Percentiles rank a stretch among this genome's conserved stretches.
Evolutionary conservation across 805 yeast genomes (phyloP).

Genomic region (Hanseniaspora valbyensis): DNA sequence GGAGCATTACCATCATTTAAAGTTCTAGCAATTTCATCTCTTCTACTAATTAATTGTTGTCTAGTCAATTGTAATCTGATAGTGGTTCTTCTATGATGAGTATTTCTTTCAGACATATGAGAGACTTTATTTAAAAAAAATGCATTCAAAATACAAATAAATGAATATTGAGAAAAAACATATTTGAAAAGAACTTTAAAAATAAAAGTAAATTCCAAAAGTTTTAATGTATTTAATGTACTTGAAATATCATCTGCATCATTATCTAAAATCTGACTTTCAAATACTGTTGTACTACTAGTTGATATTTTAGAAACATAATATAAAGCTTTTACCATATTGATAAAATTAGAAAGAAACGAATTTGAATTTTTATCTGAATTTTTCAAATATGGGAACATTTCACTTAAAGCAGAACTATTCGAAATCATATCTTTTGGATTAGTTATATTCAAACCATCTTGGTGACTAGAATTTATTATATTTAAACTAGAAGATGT

Average conservation of each 20-base stretch:
- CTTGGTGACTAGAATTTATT: background rate
- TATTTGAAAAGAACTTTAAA: constrained; percentile 9
- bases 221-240: background rate
- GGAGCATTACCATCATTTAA: background rate
- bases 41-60: constrained; percentile 3
- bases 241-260: background rate
- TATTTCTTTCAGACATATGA: constrained; percentile 3
- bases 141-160: constrained; percentile 12
- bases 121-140: constrained; percentile 7
- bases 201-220: background rate
- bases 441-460: background rate
- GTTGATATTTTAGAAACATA: constrained; percentile 1
- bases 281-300: background rate
- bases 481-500: background rate
- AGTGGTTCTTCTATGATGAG: constrained; percentile 6
- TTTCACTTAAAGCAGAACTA: constrained; percentile 4
- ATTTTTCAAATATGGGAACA: constrained; percentile 12
- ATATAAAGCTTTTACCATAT: constrained; percentile 5
- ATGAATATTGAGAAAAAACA: constrained; percentile 5
- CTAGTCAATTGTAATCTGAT: constrained; percentile 7
- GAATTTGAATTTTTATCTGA: background rate
- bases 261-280: background rate
- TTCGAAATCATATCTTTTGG: background rate
- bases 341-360: background rate
- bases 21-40: constrained; percentile 1